A percentile compares a stretch with the other conserved stretches of the same genome.
phyloP scores from a whole-genome alignment of 2,329 filamentous ascomycete genomes.

The Dothistroma septosporum region DNA sequence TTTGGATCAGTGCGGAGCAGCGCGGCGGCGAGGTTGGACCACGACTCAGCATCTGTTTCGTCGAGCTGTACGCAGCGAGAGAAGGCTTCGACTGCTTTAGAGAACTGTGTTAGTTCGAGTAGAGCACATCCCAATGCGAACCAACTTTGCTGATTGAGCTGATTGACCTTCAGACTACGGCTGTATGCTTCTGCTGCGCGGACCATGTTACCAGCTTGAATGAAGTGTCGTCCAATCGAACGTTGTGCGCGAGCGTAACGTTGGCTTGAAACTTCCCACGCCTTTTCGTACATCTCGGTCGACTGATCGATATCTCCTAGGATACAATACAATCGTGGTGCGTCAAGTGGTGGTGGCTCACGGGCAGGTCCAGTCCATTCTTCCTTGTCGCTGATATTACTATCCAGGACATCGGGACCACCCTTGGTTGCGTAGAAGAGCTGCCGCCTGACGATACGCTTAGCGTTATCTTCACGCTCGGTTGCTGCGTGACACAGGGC shows the following conservation, averaged over 20 bases:
- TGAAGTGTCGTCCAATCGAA: slow-evolving; percentile 75
- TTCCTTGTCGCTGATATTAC: slow-evolving; percentile 37
- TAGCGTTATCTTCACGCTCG: slow-evolving; percentile 78
- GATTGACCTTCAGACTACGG: slow-evolving; percentile 72
- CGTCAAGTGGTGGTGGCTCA: slow-evolving; percentile 69
- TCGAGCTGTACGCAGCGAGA: slow-evolving; percentile 77
- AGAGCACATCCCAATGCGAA: slow-evolving; percentile 84
- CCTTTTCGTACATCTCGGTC: slow-evolving; percentile 70
- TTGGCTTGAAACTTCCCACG: slow-evolving; percentile 78
- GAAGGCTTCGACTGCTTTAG: slow-evolving; percentile 78
- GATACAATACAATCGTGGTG: slow-evolving; percentile 86
- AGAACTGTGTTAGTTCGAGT: slow-evolving; percentile 70
- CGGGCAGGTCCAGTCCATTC: slow-evolving; percentile 65
- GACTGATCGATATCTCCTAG: slow-evolving; percentile 82
- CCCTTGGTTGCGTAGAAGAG: slow-evolving; percentile 64
- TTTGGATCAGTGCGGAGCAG: slow-evolving; percentile 49
- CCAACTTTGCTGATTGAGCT: slow-evolving; percentile 80
- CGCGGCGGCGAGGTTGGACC: slow-evolving; percentile 89
- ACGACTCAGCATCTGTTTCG: slow-evolving; percentile 84
- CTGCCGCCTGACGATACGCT: slow-evolving; percentile 69
- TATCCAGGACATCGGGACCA: slow-evolving; percentile 36
- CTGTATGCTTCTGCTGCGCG: slow-evolving; percentile 74
- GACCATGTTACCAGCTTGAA: slow-evolving; percentile 61
- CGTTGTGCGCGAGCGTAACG: slow-evolving; percentile 84
- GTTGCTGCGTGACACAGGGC: slow-evolving; percentile 81